Evolutionary conservation across 805 yeast species (phyloP), one percentile per base, ranked within the genome.

Genomic region (Metschnikowia baotianmanensis): DNA sequence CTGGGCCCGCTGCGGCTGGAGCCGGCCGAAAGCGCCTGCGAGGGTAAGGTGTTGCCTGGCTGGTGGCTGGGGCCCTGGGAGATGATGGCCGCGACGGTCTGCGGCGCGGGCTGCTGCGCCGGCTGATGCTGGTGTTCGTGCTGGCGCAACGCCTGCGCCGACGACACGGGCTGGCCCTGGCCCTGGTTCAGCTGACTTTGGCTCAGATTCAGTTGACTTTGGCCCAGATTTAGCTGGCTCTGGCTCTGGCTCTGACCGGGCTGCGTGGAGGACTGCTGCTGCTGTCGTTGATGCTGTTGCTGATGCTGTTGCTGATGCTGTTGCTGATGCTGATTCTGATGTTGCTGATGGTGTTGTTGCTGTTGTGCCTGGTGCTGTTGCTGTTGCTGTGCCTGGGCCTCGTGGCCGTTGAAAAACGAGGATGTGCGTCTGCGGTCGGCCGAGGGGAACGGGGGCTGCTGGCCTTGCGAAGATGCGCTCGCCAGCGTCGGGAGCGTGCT

Each of bases 371-470:
- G 31, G 8, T 26, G 32, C 15, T 6, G 34, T 6, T 40, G 42
- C 11, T 39, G 45, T 21, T 29, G 40, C n/a, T 40, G 37, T n/a
- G n/a, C n/a, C n/a, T n/a, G n/a, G n/a, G n/a, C n/a, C n/a, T n/a
- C n/a, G n/a, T n/a, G n/a, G n/a, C 56, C 61, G 41, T 62, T 71
- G 63, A 76, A 77, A 54, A 77, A 77, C 12, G 75, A 74, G 24
- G 80, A 73, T 9, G 76, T 67, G 33, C 76, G 73, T 65, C 82
- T 69, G 52, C 78, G 69, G 46, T 73, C 67, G 31, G 45, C 37
- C 9, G 46, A 42, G 15, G 40, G 43, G 34, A 26, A 44, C 13
- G 35, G 13, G 26, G 36, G 27, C 8, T 40, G 45, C 40, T 22
- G 50, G 34, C 27, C 19, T 17, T 45, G 46, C 21, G 34, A 25